Evolutionary conservation across 352 stramenopile genomes (phyloP).

Genomic region (Pythium plurisporium): DNA sequence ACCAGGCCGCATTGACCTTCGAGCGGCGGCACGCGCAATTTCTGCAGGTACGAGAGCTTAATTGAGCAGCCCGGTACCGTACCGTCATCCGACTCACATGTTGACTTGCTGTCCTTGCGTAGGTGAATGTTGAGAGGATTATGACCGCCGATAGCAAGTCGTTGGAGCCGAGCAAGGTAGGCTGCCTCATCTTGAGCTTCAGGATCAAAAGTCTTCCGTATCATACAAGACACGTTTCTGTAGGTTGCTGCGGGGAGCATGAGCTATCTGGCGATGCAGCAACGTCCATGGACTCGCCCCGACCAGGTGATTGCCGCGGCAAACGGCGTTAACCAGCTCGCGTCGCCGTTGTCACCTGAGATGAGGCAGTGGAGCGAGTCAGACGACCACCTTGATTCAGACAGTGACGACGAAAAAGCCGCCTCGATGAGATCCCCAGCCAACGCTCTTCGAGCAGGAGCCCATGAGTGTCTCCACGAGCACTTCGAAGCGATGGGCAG

Average conservation of each 20-base stretch:
- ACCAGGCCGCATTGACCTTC: slow-evolving; percentile 42
- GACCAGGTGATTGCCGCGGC: slow-evolving; percentile 39
- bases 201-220: no score
- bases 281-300: slow-evolving; percentile 29
- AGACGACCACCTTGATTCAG: not conserved
- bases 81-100: no score
- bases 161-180: slow-evolving; percentile 30
- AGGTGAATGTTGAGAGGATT: slow-evolving; percentile 41
- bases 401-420: not conserved
- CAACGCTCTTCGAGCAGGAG: not conserved
- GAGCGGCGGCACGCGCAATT: slow-evolving; percentile 52
- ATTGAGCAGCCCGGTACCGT: no score
- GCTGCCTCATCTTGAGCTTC: no score
- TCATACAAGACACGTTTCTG: no score
- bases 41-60: slow-evolving; percentile 33
- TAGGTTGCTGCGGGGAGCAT: slow-evolving; percentile 39
- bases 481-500: not conserved
- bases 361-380: not conserved
- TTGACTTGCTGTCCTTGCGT: not conserved
- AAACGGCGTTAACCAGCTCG: not conserved
- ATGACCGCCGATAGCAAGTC: slow-evolving; percentile 32
- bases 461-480: not conserved
- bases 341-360: not conserved
- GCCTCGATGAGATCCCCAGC: not conserved
- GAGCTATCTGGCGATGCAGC: slow-evolving; percentile 38